phyloP scores from a whole-genome alignment of 257 asterid species.

The Petunia axillaris region DNA sequence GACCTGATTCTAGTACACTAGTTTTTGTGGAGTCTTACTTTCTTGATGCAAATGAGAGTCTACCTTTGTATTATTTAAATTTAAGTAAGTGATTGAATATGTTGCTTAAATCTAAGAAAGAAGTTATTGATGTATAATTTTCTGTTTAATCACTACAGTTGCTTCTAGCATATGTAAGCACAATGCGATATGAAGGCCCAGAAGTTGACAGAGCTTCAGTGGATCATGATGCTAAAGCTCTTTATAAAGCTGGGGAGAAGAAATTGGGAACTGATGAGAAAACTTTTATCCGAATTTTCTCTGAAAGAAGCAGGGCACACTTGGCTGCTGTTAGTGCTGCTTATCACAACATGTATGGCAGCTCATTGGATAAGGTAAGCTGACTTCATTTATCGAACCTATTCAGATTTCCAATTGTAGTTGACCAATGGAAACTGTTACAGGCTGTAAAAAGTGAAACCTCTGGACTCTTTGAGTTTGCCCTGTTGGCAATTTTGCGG shows the following conservation, averaged over 20 bases:
- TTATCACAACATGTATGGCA: conserved; percentile 65
- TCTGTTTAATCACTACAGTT: conserved; percentile 50
- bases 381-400: not conserved
- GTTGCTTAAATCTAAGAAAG: conserved; percentile 1
- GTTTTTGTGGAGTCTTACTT: not conserved
- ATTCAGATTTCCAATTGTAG: not conserved
- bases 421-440: conserved; percentile 33
- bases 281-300: conserved; percentile 67
- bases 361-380: conserved; percentile 71
- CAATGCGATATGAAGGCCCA: conserved; percentile 84
- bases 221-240: conserved; percentile 85
- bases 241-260: conserved; percentile 91
- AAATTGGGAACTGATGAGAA: conserved; percentile 88
- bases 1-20: not conserved
- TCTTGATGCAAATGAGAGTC: not conserved
- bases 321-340: conserved; percentile 70
- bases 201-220: conserved; percentile 70
- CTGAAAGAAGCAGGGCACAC: conserved; percentile 79
- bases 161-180: conserved; percentile 62
- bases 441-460: conserved; percentile 92
- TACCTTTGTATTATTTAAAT: conserved; percentile 3
- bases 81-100: not conserved
- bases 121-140: not conserved
- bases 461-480: conserved; percentile 77
- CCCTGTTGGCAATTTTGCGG: conserved; percentile 65